Percentiles rank a stretch among this genome's conserved stretches.
These are phyloP conservation scores for Candida sojae DNA, from an alignment of 1,139 yeast genomes.

Conservation along the genomic window DNA sequence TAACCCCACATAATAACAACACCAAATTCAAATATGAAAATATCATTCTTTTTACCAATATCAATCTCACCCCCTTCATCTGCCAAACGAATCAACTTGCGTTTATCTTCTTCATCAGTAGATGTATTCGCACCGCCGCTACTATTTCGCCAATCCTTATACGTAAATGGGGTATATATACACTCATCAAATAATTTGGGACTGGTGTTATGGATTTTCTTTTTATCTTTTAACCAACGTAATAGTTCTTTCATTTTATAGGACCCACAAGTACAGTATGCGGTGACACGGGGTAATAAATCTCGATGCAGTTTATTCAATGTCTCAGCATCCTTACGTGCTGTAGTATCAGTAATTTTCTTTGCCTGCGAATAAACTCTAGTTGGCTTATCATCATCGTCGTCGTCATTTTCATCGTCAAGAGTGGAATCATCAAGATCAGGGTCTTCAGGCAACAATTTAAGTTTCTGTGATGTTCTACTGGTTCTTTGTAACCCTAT, in stretches of 20 bases:
- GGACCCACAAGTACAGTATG: slow-evolving; percentile 93
- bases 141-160: slow-evolving; percentile 72
- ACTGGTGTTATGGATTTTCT: slow-evolving; percentile 69
- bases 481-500: slow-evolving; percentile 88
- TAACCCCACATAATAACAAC: slow-evolving; percentile 97
- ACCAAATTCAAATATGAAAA: slow-evolving; percentile 91
- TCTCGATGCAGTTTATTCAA: slow-evolving; percentile 89
- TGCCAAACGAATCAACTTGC: slow-evolving; percentile 66
- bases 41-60: slow-evolving; percentile 74
- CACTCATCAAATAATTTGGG: slow-evolving; percentile 95
- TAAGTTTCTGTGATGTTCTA: slow-evolving; percentile 82
- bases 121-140: slow-evolving; percentile 21
- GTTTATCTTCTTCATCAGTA: slow-evolving; percentile 24
- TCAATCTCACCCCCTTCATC: slow-evolving; percentile 96
- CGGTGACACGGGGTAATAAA: slow-evolving; percentile 84
- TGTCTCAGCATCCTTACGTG: slow-evolving; percentile 91
- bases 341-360: slow-evolving; percentile 85
- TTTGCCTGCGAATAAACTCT: slow-evolving; percentile 80
- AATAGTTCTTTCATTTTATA: slow-evolving; percentile 85
- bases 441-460: slow-evolving; percentile 80
- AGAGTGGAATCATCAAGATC: slow-evolving; percentile 12
- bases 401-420: slow-evolving; percentile 26
- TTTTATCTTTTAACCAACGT: slow-evolving; percentile 82
- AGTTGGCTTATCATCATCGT: slow-evolving; percentile 17
- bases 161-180: slow-evolving; percentile 84